A percentile compares a stretch with the other conserved stretches of the same genome.
These are phyloP conservation scores for Scleroderma bovista DNA, from an alignment of 768 basidiomycete species.

Conservation along the genomic window DNA sequence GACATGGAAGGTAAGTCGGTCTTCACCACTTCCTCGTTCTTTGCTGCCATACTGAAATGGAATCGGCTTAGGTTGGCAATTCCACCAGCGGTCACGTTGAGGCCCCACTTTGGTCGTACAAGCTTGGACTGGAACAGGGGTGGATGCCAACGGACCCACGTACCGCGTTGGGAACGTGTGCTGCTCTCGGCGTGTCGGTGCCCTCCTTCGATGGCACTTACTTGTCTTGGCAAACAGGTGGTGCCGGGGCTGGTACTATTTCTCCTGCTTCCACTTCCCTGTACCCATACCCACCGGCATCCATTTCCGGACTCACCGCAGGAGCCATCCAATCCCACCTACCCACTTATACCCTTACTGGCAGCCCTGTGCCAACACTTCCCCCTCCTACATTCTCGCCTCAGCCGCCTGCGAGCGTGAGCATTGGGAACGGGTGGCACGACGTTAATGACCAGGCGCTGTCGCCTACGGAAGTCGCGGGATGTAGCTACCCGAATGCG, in stretches of 20 bases:
- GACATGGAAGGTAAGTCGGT: constrained; percentile 60
- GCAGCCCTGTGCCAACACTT: constrained; percentile 45
- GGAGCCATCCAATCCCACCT: constrained; percentile 34
- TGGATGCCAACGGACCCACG: constrained; percentile 79
- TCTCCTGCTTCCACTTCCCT: constrained; percentile 34
- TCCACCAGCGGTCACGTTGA: constrained; percentile 44
- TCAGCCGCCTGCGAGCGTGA: constrained; percentile 33
- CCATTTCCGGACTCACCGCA: constrained; percentile 40
- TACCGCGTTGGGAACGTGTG: constrained; percentile 59
- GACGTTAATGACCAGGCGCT: constrained; percentile 43
- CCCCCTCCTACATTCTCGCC: constrained; percentile 49
- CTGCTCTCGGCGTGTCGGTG: constrained; percentile 40
- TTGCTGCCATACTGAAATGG: background rate
- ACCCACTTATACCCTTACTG: constrained; percentile 64
- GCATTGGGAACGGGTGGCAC: constrained; percentile 53
- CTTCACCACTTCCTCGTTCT: background rate
- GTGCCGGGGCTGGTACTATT: constrained; percentile 45
- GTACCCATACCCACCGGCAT: constrained; percentile 53
- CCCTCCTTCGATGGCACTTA: constrained; percentile 48
- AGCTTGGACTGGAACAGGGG: constrained; percentile 64
- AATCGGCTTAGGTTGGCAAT: constrained; percentile 46
- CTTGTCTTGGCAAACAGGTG: constrained; percentile 67
- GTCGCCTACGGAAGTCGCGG: constrained; percentile 54
- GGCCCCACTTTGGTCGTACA: constrained; percentile 65
- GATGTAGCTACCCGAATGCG: constrained; percentile 60